These are phyloP conservation scores for Zasmidium cellare DNA, from an alignment of 2,329 filamentous ascomycete genomes.

Conservation along the genomic window DNA sequence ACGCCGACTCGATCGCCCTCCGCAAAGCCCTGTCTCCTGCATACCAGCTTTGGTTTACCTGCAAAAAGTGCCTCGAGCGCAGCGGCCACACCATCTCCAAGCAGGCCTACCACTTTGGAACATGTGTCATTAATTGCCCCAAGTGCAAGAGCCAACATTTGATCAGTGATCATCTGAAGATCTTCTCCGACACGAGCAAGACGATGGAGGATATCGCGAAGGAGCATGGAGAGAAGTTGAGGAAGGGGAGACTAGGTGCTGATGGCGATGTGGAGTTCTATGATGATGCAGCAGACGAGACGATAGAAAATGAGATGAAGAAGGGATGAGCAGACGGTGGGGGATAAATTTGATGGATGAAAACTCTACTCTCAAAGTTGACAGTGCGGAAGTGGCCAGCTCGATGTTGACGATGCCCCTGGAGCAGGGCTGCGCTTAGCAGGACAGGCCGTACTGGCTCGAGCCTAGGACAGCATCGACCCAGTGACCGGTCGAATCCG, in stretches of 20 bases:
- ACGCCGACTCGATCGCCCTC: constrained; percentile 36
- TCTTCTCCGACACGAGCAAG: constrained; percentile 70
- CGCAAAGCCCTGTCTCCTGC: constrained; percentile 58
- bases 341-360: not conserved
- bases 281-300: constrained; percentile 60
- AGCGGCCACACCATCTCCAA: constrained; percentile 87
- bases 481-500: no score
- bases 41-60: constrained; percentile 91
- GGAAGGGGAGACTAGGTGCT: constrained; percentile 68
- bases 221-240: constrained; percentile 72
- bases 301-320: not conserved
- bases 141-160: constrained; percentile 83
- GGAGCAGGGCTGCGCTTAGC: no score
- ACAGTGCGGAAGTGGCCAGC: no score
- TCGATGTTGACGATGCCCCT: no score
- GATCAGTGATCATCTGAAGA: constrained; percentile 85
- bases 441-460: no score
- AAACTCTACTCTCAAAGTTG: not conserved
- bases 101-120: constrained; percentile 91
- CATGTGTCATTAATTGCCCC: constrained; percentile 85
- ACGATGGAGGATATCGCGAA: constrained; percentile 77
- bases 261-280: constrained; percentile 93
- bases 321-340: not conserved
- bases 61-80: constrained; percentile 71
- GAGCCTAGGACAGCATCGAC: no score